Conservation (phyloP, 2,329 filamentous ascomycete genomes). For the Penicillium paneum region DNA sequence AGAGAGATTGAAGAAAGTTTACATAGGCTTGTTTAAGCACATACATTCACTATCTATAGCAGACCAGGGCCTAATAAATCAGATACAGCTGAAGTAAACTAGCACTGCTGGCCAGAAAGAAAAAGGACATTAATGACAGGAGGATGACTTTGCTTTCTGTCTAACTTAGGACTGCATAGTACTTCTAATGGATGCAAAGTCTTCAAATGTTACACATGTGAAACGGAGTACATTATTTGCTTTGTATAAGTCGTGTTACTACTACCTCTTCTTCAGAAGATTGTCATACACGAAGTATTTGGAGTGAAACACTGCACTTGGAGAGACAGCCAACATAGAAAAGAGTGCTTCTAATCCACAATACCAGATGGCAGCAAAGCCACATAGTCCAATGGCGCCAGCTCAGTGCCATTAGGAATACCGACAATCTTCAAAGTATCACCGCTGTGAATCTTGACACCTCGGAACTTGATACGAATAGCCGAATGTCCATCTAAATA, state of each 20-base stretch:
- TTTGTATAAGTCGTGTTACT: background rate
- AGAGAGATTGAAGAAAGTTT: background rate
- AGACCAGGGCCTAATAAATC: background rate
- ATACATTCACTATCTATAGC: background rate
- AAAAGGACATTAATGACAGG: background rate
- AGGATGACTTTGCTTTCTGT: background rate
- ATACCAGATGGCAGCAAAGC: constrained; percentile 58
- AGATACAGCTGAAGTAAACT: background rate
- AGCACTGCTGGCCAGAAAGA: background rate
- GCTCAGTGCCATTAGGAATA: constrained; percentile 58
- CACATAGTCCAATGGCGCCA: constrained; percentile 66
- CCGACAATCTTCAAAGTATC: constrained; percentile 57
- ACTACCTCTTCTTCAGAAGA: background rate
- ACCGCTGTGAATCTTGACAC: constrained; percentile 50
- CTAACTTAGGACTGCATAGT: background rate
- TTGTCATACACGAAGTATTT: no score
- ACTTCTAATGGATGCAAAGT: constrained; percentile 32
- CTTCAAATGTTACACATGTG: background rate
- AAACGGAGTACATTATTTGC: background rate
- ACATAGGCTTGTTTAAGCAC: background rate
- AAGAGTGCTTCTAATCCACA: constrained; percentile 46
- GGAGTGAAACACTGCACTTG: background rate
- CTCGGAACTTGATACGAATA: constrained; percentile 58
- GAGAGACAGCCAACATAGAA: background rate
- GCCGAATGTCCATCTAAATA: constrained; percentile 65